Evolutionary conservation across 148 eudicot species (phyloP), one percentile per base, ranked within the genome.

Genomic region (Rhododendron mucronatum): DNA sequence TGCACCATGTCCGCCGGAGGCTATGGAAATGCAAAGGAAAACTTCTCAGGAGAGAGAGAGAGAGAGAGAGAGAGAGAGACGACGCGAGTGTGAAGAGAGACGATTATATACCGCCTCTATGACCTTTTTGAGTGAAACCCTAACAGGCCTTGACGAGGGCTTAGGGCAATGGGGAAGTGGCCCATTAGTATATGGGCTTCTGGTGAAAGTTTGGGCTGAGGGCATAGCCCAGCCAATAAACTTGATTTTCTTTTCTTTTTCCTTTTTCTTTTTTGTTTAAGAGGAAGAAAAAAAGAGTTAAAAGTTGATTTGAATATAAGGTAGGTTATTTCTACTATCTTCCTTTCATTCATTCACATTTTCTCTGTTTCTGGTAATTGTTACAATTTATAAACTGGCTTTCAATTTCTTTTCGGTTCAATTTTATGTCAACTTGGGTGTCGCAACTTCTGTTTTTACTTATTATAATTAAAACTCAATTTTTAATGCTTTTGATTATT

Each of bases 1-100:
- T 84, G 81, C 81, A 84, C 86, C 86, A 84, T 84, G 35, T 2
- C 16, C 15, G 78, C 21, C 7, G 47, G 21, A 75, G 21, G 78
- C n/a, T 33, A 37, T 37, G 78, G 78, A 75, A 35, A 75, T 75
- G 47, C 41, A 6, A 16, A 16, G 23, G 0, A 16, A 16, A 7
- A 15, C 50, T 47, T 47, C 50, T 47, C 2, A 9, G 12, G 78
- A 71, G 5, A 30, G 37, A 14, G 78, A 73, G 78, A 14, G 78
- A 33, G 78, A 14, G 78, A 73, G 78, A 15, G 78, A 73, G 78
- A 15, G 45, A 2, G 37, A 37, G 39, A 2, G 37, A 12, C 35
- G 77, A 73, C 78, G 28, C 28, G 39, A 14, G 77, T 11, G 77
- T 14, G 13, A 2, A 30, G 71, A 33, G 78, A 73, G 78, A 15